Conservation (phyloP, 768 basidiomycete species). For the Russula brevipes region DNA sequence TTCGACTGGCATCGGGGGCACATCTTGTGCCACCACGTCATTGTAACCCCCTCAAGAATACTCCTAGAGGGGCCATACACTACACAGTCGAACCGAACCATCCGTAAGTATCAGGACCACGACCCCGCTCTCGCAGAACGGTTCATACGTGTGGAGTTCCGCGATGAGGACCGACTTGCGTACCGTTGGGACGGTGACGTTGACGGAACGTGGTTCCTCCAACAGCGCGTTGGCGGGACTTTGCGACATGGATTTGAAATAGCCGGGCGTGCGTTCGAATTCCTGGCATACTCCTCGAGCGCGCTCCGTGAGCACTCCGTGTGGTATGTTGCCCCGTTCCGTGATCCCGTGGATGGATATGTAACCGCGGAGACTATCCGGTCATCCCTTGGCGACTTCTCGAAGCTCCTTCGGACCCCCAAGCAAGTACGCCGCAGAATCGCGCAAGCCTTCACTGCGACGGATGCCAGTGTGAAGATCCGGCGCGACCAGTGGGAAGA, state of each 20-base stretch:
- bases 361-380: constrained; percentile 60
- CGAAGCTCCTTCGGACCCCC: constrained; percentile 41
- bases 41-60: constrained; percentile 69
- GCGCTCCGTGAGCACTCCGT: constrained; percentile 75
- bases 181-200: constrained; percentile 68
- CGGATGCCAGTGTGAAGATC: constrained; percentile 65
- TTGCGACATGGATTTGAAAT: constrained; percentile 63
- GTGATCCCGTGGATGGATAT: constrained; percentile 37
- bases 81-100: constrained; percentile 74
- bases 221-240: constrained; percentile 29
- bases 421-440: constrained; percentile 79
- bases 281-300: constrained; percentile 77
- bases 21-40: constrained; percentile 70
- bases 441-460: constrained; percentile 80
- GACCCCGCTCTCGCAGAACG: constrained; percentile 48
- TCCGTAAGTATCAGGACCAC: constrained; percentile 48
- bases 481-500: constrained; percentile 53
- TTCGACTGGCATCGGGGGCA: constrained; percentile 34
- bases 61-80: constrained; percentile 72
- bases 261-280: constrained; percentile 68
- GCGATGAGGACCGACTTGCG: constrained; percentile 74
- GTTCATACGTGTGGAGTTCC: constrained; percentile 80
- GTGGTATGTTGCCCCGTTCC: constrained; percentile 73
- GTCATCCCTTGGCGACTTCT: constrained; percentile 61
- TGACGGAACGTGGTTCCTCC: constrained; percentile 52